These are phyloP conservation scores for Leccinum griseonigrum DNA, from an alignment of 1,284 basidiomycete species.

Conservation along the genomic window DNA sequence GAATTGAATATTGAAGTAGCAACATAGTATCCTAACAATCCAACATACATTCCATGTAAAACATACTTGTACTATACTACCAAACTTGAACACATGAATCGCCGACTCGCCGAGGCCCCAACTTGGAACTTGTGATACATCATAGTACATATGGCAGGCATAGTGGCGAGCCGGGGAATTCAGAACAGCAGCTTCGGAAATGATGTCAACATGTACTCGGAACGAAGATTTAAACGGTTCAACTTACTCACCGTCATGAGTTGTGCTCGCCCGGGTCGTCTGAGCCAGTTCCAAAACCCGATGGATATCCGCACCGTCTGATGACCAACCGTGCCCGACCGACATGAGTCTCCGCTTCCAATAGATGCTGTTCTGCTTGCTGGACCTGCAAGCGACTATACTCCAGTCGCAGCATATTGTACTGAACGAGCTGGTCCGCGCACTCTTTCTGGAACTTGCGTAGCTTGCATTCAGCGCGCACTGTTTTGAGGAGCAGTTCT, in stretches of 20 bases:
- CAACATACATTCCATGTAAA: too few species aligned
- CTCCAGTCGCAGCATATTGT: not conserved
- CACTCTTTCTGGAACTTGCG: constrained; percentile 1
- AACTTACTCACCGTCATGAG: not conserved
- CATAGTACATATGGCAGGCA: too few species aligned
- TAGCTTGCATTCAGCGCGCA: constrained; percentile 2
- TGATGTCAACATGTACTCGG: too few species aligned
- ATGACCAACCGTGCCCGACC: not conserved
- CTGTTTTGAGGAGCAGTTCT: constrained; percentile 2
- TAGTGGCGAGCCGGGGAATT: too few species aligned
- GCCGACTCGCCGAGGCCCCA: too few species aligned
- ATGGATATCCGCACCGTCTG: constrained; percentile 1
- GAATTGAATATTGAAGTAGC: too few species aligned
- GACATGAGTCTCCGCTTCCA: constrained; percentile 1
- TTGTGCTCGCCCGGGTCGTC: not conserved
- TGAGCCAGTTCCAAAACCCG: not conserved
- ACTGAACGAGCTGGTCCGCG: constrained; percentile 3
- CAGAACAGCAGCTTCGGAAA: too few species aligned
- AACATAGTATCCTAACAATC: too few species aligned
- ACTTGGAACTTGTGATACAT: too few species aligned
- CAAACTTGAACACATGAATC: too few species aligned
- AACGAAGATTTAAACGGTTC: not conserved
- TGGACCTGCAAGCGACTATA: constrained; percentile 4
- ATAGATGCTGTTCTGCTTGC: constrained; percentile 1
- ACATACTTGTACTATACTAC: too few species aligned